A percentile compares a stretch with the other conserved stretches of the same genome.
phyloP scores from a whole-genome alignment of 2,329 filamentous ascomycete species.

The Helotiales sp. region DNA sequence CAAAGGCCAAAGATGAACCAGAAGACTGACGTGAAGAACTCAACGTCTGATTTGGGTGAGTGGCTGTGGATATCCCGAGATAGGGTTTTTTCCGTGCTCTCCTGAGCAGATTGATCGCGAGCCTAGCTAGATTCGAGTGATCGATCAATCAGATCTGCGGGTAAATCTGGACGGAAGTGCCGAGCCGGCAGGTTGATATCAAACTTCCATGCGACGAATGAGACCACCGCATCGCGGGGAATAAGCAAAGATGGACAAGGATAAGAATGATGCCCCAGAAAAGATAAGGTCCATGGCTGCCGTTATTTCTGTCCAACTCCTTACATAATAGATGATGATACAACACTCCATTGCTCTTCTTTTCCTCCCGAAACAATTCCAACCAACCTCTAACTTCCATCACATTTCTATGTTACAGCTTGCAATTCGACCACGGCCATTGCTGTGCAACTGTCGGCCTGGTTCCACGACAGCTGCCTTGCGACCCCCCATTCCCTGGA shows the following conservation, averaged over 20 bases:
- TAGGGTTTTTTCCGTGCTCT: background rate
- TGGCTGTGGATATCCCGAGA: background rate
- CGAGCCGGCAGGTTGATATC: background rate
- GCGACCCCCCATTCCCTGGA: background rate
- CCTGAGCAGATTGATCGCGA: background rate
- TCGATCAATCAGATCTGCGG: constrained; percentile 8
- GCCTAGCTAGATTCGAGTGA: background rate
- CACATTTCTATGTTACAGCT: constrained; percentile 12
- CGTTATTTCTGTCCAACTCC: constrained; percentile 13
- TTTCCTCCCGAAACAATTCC: background rate
- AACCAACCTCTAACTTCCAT: constrained; percentile 9
- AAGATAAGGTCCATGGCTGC: constrained; percentile 17
- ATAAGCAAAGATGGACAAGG: constrained; percentile 3
- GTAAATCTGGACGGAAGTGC: background rate
- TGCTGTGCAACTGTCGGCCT: constrained; percentile 3
- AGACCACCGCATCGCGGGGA: background rate
- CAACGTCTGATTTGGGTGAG: background rate
- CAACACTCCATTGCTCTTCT: constrained; percentile 10
- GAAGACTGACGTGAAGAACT: background rate
- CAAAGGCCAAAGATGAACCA: background rate
- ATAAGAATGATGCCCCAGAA: constrained; percentile 1
- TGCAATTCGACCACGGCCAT: background rate
- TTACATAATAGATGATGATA: constrained; percentile 20
- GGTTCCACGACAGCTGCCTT: constrained; percentile 3
- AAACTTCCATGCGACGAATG: constrained; percentile 1